Evolutionary conservation across 257 asterid genomes (phyloP), one percentile per base, ranked within the genome.

Genomic region (Gentiana straminea): DNA sequence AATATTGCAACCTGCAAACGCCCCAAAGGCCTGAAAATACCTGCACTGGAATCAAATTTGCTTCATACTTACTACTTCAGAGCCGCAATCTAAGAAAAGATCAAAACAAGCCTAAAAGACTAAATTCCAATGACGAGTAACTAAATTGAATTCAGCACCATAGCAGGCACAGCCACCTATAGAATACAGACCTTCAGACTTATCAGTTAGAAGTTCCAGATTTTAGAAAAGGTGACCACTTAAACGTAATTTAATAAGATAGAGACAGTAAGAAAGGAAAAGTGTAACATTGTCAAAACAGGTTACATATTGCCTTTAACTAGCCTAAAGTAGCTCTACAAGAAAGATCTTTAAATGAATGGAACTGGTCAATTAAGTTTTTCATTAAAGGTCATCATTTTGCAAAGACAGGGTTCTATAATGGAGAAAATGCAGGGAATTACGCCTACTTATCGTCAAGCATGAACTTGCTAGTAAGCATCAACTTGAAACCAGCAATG

Each of bases 401-500:
- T 41, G 9, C 7, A 41, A 3, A 5, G 9, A 41, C 1, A 41
- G 9, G 45, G 46, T 35, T 48, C n/a, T 44, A 32, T 7, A 44
- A 48, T 15, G 15, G 36, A 13, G n/a, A 45, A 47, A 8, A 41
- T 11, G 13, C 43, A 51, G 54, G 39, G 72, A 64, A 47, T 64
- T 58, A 64, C 41, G 67, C 85, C 72, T 72, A 90, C 98, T 73
- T 79, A 7, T 78, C 67, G 67, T 80, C 37, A 10, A 67, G 70
- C 98, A 91, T 87, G 77, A 91, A 70, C 49, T 72, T 73, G 78
- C 69, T 73, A 3, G 80, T 66, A 55, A 77, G 71, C 55, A 82
- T 70, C 74, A 86, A 89, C 81, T 91, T 91, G 76, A 78, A 69
- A 67, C 96, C 98, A 44, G 95, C 89, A 65, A 91, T 82, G 64